These are phyloP conservation scores for Eucalyptus pauciflora DNA, from an alignment of 345 rosid genomes.

Conservation along the genomic window DNA sequence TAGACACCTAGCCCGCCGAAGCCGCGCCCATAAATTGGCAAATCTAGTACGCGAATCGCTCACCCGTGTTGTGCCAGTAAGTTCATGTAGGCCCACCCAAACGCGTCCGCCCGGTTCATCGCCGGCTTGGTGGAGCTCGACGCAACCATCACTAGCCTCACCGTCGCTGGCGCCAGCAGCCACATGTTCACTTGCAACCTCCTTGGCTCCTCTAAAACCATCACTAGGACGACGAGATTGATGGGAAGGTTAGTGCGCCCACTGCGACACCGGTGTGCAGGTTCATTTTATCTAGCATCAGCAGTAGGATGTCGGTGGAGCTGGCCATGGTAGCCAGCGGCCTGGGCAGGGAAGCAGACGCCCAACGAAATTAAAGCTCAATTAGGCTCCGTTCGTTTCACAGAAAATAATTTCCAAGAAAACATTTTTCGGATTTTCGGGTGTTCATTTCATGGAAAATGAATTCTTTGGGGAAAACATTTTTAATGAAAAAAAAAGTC, in stretches of 20 bases:
- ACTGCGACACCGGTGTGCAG: conserved; percentile 34
- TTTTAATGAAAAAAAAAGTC: too few species aligned
- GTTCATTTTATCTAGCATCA: conserved; percentile 45
- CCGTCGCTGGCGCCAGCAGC: conserved; percentile 20
- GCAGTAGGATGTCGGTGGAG: conserved; percentile 8
- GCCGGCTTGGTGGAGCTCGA: conserved; percentile 46
- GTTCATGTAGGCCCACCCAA: conserved; percentile 57
- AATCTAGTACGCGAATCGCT: too few species aligned
- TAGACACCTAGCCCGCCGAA: conserved; percentile 23
- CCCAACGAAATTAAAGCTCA: conserved; percentile 14
- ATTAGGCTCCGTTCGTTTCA: too few species aligned
- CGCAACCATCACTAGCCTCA: conserved; percentile 18
- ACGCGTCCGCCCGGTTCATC: conserved; percentile 53
- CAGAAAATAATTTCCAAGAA: too few species aligned
- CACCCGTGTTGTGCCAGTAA: conserved; percentile 22
- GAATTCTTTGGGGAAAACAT: too few species aligned
- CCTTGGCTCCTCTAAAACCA: conserved; percentile 30
- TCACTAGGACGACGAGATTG: conserved; percentile 20
- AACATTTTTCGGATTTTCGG: too few species aligned
- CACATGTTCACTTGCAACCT: conserved; percentile 21
- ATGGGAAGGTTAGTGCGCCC: conserved; percentile 31
- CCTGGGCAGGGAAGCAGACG: conserved; percentile 26
- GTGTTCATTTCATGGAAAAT: too few species aligned
- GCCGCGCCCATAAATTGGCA: too few species aligned
- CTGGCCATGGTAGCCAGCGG: conserved; percentile 20